These are phyloP conservation scores for Fusarium poae DNA, from an alignment of 2,329 filamentous ascomycete genomes.

Conservation along the genomic window DNA sequence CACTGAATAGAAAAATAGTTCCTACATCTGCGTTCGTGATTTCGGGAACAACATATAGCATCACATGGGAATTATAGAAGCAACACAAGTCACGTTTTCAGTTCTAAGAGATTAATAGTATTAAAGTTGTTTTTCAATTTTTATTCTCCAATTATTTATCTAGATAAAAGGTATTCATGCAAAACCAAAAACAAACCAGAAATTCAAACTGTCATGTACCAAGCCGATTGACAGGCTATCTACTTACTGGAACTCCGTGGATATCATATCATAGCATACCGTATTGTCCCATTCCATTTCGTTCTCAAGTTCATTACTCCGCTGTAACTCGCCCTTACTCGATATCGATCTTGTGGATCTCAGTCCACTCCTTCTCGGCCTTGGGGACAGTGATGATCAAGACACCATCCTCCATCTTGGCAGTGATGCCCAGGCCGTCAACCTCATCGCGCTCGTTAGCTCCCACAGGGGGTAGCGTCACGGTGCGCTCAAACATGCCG, in stretches of 20 bases:
- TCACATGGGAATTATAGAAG: background rate
- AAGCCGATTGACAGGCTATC: conserved; percentile 11
- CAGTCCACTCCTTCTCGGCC: conserved; percentile 74
- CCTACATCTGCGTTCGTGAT: background rate
- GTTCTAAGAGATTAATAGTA: background rate
- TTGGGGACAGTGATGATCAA: conserved; percentile 83
- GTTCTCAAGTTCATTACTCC: background rate
- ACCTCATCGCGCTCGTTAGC: conserved; percentile 67
- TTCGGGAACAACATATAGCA: background rate
- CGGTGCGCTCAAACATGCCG: conserved; percentile 78
- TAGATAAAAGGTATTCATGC: conserved; percentile 2
- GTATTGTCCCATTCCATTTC: conserved; percentile 2
- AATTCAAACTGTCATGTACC: background rate
- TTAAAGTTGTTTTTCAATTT: conserved; percentile 7
- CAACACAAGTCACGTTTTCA: background rate
- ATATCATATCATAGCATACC: conserved; percentile 25
- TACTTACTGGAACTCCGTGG: conserved; percentile 35
- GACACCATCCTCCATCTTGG: conserved; percentile 83
- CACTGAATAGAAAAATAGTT: background rate
- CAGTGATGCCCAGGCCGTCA: conserved; percentile 75
- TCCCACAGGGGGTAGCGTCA: conserved; percentile 68
- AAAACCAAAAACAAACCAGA: background rate
- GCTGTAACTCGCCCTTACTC: conserved; percentile 53
- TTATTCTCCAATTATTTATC: conserved; percentile 12
- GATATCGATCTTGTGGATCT: conserved; percentile 71